Base-by-base conservation (phyloP, 192 early-diverging fungal species). In the Coemansia sp. region DNA sequence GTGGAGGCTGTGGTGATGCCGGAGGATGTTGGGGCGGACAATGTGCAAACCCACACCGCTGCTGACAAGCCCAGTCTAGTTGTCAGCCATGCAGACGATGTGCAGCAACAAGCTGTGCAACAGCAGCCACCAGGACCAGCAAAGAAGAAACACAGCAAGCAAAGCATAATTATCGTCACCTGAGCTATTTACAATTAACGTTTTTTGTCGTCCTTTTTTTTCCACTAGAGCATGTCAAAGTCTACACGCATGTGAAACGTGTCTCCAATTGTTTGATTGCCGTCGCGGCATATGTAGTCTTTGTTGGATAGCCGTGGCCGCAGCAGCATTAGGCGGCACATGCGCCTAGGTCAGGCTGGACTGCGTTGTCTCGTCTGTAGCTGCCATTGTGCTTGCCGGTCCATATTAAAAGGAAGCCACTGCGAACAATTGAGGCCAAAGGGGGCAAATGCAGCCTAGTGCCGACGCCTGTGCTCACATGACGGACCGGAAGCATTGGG, bases 141-240 rank as follows among this genome's bases (percentile, higher is more conserved):
- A 63, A 78, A 72, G 55, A 79, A 79, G 52, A 73, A 73, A 46
- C 73, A 80, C 33, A 41, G 68, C 41, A 64, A 70, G 33, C 73
- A 75, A 40, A 72, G 71, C 57, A 80, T 80, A 40, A 80, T 75
- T 22, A 80, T 80, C 51, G 68, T 75, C 44, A 66, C 77, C 8
- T 79, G 70, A 72, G 51, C 51, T 38, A 47, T 64, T 65, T 68
- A 24, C 34, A 68, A 40, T 40, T 20, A 38, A 0, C 41, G 29
- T 47, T 33, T 65, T 20, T 63, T 13, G 24, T 27, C 36, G 63
- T 71, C 3, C 5, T 9, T 33, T 71, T 54, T 15, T 15, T 42
- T 20, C 22, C 10, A 60, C 40, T 65, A 9, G 34, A 38, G 5
- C 54, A 51, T 43, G 27, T 15, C 36, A 27, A 47, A 61, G 20